phyloP scores from a whole-genome alignment of 129 eudicot genomes.

The Lactuca sativa region DNA sequence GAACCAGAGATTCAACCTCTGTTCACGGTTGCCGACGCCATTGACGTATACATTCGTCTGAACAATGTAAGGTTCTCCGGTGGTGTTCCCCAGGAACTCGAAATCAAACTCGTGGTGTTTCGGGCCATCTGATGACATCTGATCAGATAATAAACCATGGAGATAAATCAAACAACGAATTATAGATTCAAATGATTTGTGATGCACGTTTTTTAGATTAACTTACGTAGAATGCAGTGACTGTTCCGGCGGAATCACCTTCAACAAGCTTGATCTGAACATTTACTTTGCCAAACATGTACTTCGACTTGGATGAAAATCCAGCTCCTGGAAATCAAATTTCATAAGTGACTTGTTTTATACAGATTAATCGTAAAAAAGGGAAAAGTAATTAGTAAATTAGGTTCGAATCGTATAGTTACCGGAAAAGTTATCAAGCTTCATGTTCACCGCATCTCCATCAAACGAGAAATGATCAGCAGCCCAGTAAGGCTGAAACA shows the following conservation, averaged over 20 bases:
- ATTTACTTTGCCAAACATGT: constrained; percentile 90
- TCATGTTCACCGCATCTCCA: constrained; percentile 82
- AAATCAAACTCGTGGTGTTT: constrained; percentile 90
- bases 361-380: neutral
- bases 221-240: constrained; percentile 92
- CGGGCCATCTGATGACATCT: constrained; percentile 98
- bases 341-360: neutral
- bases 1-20: constrained; percentile 86
- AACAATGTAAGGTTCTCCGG: constrained; percentile 85
- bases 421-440: constrained; percentile 89
- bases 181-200: neutral
- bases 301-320: constrained; percentile 80
- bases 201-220: neutral
- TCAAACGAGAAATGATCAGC: constrained; percentile 64
- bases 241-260: constrained; percentile 99
- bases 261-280: constrained; percentile 82
- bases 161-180: neutral
- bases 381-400: neutral
- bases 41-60: constrained; percentile 93
- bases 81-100: constrained; percentile 86
- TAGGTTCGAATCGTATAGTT: neutral
- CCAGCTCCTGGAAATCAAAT: constrained; percentile 76
- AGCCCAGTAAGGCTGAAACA: constrained; percentile 89
- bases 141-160: constrained; percentile 7
- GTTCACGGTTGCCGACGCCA: constrained; percentile 94